phyloP scores from a whole-genome alignment of 805 yeast genomes.

The Metschnikowia matae region DNA sequence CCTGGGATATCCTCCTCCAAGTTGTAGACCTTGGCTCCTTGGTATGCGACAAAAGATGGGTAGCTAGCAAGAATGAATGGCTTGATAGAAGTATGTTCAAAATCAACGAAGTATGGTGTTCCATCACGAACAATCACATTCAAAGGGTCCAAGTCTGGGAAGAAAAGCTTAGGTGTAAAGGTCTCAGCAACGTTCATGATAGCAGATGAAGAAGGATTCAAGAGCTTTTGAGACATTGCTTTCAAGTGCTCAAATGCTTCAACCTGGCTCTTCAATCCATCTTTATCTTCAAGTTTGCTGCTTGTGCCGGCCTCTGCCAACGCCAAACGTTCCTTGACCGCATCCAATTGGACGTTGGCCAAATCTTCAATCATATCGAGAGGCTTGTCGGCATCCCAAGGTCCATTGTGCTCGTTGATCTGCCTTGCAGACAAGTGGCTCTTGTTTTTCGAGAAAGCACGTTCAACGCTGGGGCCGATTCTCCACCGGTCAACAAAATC shows the following conservation, averaged over 20 bases:
- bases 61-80: slow-evolving; percentile 77
- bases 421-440: slow-evolving; percentile 47
- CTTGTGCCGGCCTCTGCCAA: slow-evolving; percentile 53
- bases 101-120: slow-evolving; percentile 61
- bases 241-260: slow-evolving; percentile 60
- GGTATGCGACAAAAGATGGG: slow-evolving; percentile 82
- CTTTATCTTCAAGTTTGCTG: slow-evolving; percentile 40
- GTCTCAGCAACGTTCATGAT: slow-evolving; percentile 62
- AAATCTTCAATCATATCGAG: slow-evolving; percentile 59
- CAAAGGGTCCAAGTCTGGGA: slow-evolving; percentile 89
- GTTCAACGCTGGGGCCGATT: slow-evolving; percentile 86
- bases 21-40: slow-evolving; percentile 82
- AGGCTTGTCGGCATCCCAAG: slow-evolving; percentile 63
- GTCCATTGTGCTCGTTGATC: slow-evolving; percentile 60
- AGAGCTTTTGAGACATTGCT: slow-evolving; percentile 52
- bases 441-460: slow-evolving; percentile 70
- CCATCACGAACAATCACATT: slow-evolving; percentile 56
- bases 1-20: slow-evolving; percentile 70
- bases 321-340: slow-evolving; percentile 49
- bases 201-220: slow-evolving; percentile 49
- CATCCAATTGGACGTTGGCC: slow-evolving; percentile 64
- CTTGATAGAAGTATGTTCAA: slow-evolving; percentile 75
- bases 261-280: slow-evolving; percentile 46
- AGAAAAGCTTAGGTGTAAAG: slow-evolving; percentile 65
- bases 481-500: slow-evolving; percentile 68